Evolutionary conservation across 129 eudicot genomes (phyloP), one percentile per base, ranked within the genome.

Genomic region (Logfia minima): DNA sequence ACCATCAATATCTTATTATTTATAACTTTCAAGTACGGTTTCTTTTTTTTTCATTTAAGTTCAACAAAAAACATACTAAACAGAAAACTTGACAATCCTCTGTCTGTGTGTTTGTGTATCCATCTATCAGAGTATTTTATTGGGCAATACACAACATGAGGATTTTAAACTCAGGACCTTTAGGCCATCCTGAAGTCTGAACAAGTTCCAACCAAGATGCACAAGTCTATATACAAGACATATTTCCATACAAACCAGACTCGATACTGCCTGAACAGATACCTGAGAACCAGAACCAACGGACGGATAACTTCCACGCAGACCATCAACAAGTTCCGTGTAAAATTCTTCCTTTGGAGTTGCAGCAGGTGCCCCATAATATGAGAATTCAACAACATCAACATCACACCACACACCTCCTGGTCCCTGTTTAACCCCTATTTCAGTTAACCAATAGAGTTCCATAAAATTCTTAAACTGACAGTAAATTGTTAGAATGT

Each of bases 281-380:
- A 92, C 97, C 97, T 92, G 97, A 41, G 97, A 92, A 84, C 97
- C 97, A 31, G 97, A 85, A 70, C 97, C 96, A 64, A 92, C 83
- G 77, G 73, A 82, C 24, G 90, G 89, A 68, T 83, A 85, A 84
- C 89, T 85, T 66, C 96, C 97, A 56, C 97, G 87, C 74, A 92
- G 78, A 73, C 89, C 96, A 87, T 92, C 97, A 24, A 87, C 88
- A 64, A 92, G 96, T 66, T 89, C 90, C 5, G 92, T 87, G 67
- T 80, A 89, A 14, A 81, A 61, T 63, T 92, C 87, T 75, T 89
- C 92, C 66, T 89, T 89, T 24, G 89, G 89, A 41, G 92, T 85
- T 45, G 90, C 89, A 71, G 92, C 88, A 60, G 97, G 96, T 62
- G 83, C 96, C 73, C 92, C 92, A 71, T 83, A 87, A 83, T 92